Conservation (phyloP, 306 rosid species). For the Carpinus viminea region DNA sequence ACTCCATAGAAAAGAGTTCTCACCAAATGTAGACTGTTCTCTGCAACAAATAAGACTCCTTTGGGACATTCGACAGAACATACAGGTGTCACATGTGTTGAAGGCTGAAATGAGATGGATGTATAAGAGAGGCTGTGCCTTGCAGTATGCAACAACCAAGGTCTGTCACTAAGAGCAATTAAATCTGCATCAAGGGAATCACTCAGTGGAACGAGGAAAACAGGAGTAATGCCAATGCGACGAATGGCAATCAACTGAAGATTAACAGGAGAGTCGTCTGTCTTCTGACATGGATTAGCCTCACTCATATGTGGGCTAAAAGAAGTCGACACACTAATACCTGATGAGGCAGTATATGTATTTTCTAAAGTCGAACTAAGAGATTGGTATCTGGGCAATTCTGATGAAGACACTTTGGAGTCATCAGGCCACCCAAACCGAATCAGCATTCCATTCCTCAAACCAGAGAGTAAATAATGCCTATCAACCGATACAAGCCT, state of each 20-base stretch:
- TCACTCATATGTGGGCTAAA: conserved; percentile 27
- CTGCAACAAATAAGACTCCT: conserved; percentile 89
- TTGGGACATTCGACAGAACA: conserved; percentile 85
- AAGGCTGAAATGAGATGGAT: conserved; percentile 89
- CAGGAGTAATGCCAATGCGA: conserved; percentile 95
- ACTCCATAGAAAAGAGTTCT: conserved; percentile 31
- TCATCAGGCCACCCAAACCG: conserved; percentile 84
- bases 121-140: conserved; percentile 92
- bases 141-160: conserved; percentile 94
- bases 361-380: conserved; percentile 38
- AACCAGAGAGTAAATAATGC: conserved; percentile 79
- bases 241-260: conserved; percentile 90
- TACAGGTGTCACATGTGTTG: conserved; percentile 91
- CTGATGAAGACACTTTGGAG: conserved; percentile 31
- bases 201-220: conserved; percentile 86
- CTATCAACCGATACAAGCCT: conserved; percentile 78
- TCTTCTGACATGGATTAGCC: conserved; percentile 39
- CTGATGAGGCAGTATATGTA: conserved; percentile 42
- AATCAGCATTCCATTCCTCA: conserved; percentile 95
- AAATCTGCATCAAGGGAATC: conserved; percentile 82
- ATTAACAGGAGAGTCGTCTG: conserved; percentile 40
- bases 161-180: conserved; percentile 88
- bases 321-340: conserved; percentile 45
- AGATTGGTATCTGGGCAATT: conserved; percentile 35
- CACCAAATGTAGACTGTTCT: conserved; percentile 88